These are phyloP conservation scores for Oidiodendron maius DNA, from an alignment of 495 filamentous ascomycete genomes.

Conservation along the genomic window DNA sequence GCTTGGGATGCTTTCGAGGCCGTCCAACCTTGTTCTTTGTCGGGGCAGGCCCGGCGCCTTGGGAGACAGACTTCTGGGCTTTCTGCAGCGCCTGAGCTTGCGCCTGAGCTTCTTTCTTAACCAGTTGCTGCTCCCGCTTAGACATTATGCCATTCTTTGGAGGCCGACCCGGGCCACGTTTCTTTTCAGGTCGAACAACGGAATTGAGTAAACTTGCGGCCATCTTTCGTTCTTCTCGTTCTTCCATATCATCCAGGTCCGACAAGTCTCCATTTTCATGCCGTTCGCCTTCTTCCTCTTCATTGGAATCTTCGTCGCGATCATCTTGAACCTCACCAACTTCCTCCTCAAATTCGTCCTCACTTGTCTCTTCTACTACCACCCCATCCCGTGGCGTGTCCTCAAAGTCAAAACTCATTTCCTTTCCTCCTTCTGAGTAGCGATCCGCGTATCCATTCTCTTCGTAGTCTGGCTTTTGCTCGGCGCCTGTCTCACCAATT, in stretches of 20 bases:
- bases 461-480: slow-evolving; percentile 40
- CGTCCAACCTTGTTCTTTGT: slow-evolving; percentile 56
- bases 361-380: slow-evolving; percentile 43
- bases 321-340: slow-evolving; percentile 21
- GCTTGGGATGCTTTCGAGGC: slow-evolving; percentile 46
- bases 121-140: slow-evolving; percentile 67
- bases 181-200: slow-evolving; percentile 39
- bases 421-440: slow-evolving; percentile 48
- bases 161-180: slow-evolving; percentile 79
- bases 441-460: slow-evolving; percentile 26
- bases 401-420: slow-evolving; percentile 62
- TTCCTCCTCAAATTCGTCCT: slow-evolving; percentile 32
- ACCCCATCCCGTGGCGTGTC: slow-evolving; percentile 43
- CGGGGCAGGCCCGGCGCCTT: slow-evolving; percentile 33
- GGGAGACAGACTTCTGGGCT: slow-evolving; percentile 13
- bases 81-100: slow-evolving; percentile 3
- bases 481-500: slow-evolving; percentile 60
- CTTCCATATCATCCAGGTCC: slow-evolving; percentile 8
- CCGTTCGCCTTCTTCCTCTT: slow-evolving; percentile 6
- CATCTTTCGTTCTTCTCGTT: slow-evolving; percentile 1
- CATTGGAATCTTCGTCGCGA: slow-evolving; percentile 12
- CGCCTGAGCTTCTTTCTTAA: slow-evolving; percentile 48
- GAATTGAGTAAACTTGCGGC: slow-evolving; percentile 12
- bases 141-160: slow-evolving; percentile 93
- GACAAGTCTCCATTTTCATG: slow-evolving; percentile 5